These are phyloP conservation scores for Macrolepiota dolichaula DNA, from an alignment of 768 basidiomycete genomes.

Conservation along the genomic window DNA sequence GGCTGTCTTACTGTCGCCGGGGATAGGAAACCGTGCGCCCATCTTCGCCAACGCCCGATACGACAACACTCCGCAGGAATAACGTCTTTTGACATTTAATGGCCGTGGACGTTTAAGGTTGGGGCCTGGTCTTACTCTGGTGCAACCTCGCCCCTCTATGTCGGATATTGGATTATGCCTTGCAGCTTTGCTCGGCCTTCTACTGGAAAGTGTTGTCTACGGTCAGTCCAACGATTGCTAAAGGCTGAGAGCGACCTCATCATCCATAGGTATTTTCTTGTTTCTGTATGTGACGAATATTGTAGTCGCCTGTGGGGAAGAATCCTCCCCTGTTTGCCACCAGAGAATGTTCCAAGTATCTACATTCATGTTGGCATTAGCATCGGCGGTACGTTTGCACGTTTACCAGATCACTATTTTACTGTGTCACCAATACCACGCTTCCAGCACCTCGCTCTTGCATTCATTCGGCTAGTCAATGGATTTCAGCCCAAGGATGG, in stretches of 20 bases:
- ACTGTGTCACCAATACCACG: background rate
- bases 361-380: background rate
- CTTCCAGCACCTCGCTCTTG: background rate
- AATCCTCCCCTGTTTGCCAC: background rate
- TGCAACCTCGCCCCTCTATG: background rate
- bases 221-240: background rate
- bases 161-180: background rate
- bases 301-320: background rate
- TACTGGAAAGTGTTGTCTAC: conserved; percentile 2
- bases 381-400: background rate
- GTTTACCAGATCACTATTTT: no score
- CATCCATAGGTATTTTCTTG: background rate
- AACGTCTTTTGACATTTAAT: background rate
- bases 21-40: background rate
- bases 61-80: background rate
- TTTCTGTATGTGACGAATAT: background rate
- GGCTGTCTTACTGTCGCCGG: background rate
- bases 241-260: background rate
- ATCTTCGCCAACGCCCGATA: background rate
- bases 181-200: background rate
- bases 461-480: background rate
- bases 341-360: conserved; percentile 1
- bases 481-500: background rate
- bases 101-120: background rate
- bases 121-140: no score